Base-by-base conservation (phyloP, 2,329 filamentous ascomycete genomes). In the Camillea tinctor region DNA sequence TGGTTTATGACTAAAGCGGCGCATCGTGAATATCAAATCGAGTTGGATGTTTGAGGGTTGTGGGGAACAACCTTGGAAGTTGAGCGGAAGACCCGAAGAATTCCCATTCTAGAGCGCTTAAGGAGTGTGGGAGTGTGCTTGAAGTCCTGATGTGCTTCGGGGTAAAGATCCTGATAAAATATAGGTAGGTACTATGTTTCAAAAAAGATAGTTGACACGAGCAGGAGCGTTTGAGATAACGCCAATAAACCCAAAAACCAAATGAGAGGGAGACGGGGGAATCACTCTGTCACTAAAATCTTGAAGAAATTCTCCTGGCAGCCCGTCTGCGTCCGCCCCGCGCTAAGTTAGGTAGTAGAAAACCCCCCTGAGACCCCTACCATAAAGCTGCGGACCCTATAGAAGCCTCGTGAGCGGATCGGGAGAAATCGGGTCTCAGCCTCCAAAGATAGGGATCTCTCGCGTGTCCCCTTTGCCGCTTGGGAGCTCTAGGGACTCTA, bases 391-490 rank as follows among this genome's bases (percentile, higher is more conserved):
- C 17, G 36, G 36, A 44, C n/a, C 36, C n/a, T 44, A 15, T 44
- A 5, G 36, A 54, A 40, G 52, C 52, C 52, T 40, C 23, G 26
- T 36, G 52, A n/a, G 52, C 52, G 13, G 52, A 54, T 54, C 52
- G 52, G 52, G 20, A 54, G 52, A 54, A 54, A 30, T 54, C 52
- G 52, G 52, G 52, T 54, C 52, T 54, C 50, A 51, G 50, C 20
- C 26, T 11, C 7, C 26, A 9, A 30, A 11, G 26, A 30, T 11
- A 30, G 26, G 26, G 26, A 30, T 30, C 2, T 30, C 26, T 30
- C 26, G 26, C 26, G 26, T 30, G 26, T 30, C 26, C 26, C 26
- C 26, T 30, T 30, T 30, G 26, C 26, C 26, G 26, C 26, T 30
- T 30, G 26, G 26, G 26, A 30, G 26, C 26, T 30, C 3, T 30